Base-by-base conservation (phyloP, 1,284 basidiomycete species). In the Xerocomus amazonicus region DNA sequence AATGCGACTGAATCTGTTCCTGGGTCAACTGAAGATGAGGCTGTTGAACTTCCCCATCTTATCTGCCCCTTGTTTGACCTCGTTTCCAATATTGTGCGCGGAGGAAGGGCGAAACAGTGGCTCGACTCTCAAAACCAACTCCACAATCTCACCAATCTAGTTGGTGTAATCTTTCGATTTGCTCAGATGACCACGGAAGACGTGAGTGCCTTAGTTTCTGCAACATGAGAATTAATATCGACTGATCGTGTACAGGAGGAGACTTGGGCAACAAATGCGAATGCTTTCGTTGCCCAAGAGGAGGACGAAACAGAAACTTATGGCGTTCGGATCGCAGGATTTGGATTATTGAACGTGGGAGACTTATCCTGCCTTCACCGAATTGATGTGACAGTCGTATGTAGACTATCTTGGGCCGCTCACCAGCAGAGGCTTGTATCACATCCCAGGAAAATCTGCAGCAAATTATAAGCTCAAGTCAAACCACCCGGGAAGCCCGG, bases 211-310 rank as follows among this genome's bases (percentile, higher is more conserved):
- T 33, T 27, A 33, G 27, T 48, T 16, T 39, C 50, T 35, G 32
- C 38, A 48, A 38, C 47, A 39, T 37, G 41, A 10, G 16, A 16
- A 37, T 34, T 26, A 29, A 9, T 19, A 9, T 38, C 57, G 47
- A 56, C n/a, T 12, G 33, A 45, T 31, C 6, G 45, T 29, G 7
- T 14, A 7, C 44, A 95, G 89, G 93, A 95, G 66, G 92, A 95
- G 44, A 87, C 84, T 35, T 98, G 96, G 95, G 81, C 81, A 4
- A 82, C 75, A 47, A 90, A 97, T 61, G 83, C 91, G 1, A 96
- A 97, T 57, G 84, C 88, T 3, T 98, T 98, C 64, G 86, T 98
- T 23, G 87, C 89, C 19, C 92, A 97, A 60, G 95, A 97, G 62
- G 92, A 97, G 55, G 96, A 97, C 59, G 93, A 97, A 56, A 86